Evolutionary conservation across 1,139 yeast genomes (phyloP).

Genomic region (Scheffersomyces illinoinensis): DNA sequence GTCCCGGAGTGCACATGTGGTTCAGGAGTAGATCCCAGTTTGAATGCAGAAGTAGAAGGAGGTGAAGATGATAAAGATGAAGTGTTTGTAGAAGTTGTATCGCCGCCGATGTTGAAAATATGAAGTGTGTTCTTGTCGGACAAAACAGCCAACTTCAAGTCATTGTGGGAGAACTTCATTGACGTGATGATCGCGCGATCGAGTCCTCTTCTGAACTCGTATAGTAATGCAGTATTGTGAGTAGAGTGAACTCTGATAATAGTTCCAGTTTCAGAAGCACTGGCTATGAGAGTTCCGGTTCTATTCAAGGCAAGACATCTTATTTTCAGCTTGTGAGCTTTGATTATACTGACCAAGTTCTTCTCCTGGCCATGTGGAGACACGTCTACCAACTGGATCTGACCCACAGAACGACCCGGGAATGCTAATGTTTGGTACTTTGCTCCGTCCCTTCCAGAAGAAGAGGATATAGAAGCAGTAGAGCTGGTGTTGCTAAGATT

Average conservation of each 20-base stretch:
- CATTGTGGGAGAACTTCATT: conserved; percentile 80
- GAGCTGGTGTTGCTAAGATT: conserved; percentile 12
- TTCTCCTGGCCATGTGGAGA: conserved; percentile 61
- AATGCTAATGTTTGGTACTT: conserved; percentile 63
- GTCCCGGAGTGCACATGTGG: background rate
- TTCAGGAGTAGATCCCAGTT: conserved; percentile 8
- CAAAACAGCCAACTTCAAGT: conserved; percentile 74
- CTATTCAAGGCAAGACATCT: conserved; percentile 68
- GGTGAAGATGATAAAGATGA: conserved; percentile 3
- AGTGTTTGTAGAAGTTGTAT: conserved; percentile 3
- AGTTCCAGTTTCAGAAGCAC: conserved; percentile 88
- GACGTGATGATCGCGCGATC: conserved; percentile 82
- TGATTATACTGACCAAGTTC: conserved; percentile 67
- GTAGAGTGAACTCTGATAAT: conserved; percentile 79
- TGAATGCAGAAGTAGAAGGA: conserved; percentile 7
- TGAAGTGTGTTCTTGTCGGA: conserved; percentile 90
- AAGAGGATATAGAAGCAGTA: conserved; percentile 12
- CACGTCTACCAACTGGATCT: conserved; percentile 74
- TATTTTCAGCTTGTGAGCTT: conserved; percentile 78
- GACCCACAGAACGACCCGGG: conserved; percentile 72
- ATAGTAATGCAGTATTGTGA: conserved; percentile 66
- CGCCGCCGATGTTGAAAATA: conserved; percentile 56
- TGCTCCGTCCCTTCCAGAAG: conserved; percentile 15
- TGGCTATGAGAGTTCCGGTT: conserved; percentile 79
- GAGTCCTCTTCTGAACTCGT: conserved; percentile 85